Evolutionary conservation across 805 yeast species (phyloP), one percentile per base, ranked within the genome.

Genomic region (baker's yeast (Saccharomyces cerevisiae)): DNA sequence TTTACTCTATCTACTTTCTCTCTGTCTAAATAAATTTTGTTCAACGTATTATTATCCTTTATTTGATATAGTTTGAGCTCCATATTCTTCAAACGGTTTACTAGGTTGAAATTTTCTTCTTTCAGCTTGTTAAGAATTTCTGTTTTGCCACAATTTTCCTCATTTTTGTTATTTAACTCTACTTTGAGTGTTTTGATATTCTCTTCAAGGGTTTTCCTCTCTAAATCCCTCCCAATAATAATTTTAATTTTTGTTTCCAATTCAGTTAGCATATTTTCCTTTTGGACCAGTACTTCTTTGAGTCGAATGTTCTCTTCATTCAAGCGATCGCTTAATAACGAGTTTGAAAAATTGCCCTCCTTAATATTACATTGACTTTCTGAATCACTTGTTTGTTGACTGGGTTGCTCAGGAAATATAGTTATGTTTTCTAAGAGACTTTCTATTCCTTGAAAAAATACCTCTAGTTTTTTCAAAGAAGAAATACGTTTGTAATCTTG

Each of bases 1-100:
- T 73, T 72, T 46, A 72, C 57, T 41, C 70, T 72, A 2, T 66
- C 71, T 3, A 68, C 63, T 46, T 61, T 62, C 28, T 70, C 64
- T 49, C 68, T 67, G 55, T 73, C 77, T 5, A 71, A 65, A 13
- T 70, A 54, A 9, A 75, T 55, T 32, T 67, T 63, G 2, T 66
- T 68, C 53, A 77, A 75, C 3, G 62, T 62, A 2, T 69, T 67
- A 31, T 64, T 62, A 26, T 60, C 58, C 36, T 69, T n/a, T 6
- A 61, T 26, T 26, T 57, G 59, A 22, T 61, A 57, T 32, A 60
- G 62, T 32, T 65, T 63, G 1, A 73, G 54, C 3, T 64, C 61
- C 27, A 68, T 67, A 14, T 72, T 30, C 30, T 36, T 36, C 24
- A 36, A 17, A 17, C 24, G 4, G 13, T 17, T 36, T 17, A 17